phyloP scores from a whole-genome alignment of 805 yeast species.

The Ogataea kodamae region DNA sequence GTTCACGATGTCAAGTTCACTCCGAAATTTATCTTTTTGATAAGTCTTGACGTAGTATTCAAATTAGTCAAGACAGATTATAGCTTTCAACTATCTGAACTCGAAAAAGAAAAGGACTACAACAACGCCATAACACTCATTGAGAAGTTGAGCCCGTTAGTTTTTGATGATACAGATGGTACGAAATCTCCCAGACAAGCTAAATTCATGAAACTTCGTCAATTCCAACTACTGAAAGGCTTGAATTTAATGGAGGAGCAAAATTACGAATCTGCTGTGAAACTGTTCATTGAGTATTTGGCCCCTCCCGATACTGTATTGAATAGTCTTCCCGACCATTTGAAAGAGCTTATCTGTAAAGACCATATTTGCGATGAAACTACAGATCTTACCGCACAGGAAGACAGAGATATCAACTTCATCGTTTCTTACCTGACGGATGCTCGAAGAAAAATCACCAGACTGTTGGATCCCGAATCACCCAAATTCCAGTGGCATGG shows the following conservation, averaged over 20 bases:
- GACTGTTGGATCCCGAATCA: constrained; percentile 36
- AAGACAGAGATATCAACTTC: constrained; percentile 37
- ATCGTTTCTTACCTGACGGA: constrained; percentile 50
- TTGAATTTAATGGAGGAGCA: constrained; percentile 28
- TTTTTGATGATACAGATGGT: constrained; percentile 15
- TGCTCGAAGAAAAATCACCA: constrained; percentile 45
- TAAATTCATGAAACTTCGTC: constrained; percentile 37
- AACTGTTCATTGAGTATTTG: constrained; percentile 47
- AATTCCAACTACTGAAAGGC: constrained; percentile 42
- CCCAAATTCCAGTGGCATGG: constrained; percentile 45
- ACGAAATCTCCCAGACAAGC: constrained; percentile 27
- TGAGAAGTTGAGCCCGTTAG: constrained; percentile 29
- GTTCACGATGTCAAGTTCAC: constrained; percentile 24
- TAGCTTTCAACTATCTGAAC: constrained; percentile 32
- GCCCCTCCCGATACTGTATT: constrained; percentile 59
- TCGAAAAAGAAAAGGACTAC: constrained; percentile 30
- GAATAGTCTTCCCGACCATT: constrained; percentile 38
- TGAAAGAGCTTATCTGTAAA: constrained; percentile 15
- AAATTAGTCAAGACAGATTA: constrained; percentile 29
- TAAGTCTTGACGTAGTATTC: constrained; percentile 29
- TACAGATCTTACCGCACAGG: constrained; percentile 22
- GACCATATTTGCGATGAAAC: too few relatives aligned
- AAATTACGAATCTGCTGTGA: constrained; percentile 37
- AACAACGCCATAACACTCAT: constrained; percentile 45
- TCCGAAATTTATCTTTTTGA: constrained; percentile 27